Evolutionary conservation across 2,329 filamentous ascomycete species (phyloP).

Genomic region (Fusarium sp.): DNA sequence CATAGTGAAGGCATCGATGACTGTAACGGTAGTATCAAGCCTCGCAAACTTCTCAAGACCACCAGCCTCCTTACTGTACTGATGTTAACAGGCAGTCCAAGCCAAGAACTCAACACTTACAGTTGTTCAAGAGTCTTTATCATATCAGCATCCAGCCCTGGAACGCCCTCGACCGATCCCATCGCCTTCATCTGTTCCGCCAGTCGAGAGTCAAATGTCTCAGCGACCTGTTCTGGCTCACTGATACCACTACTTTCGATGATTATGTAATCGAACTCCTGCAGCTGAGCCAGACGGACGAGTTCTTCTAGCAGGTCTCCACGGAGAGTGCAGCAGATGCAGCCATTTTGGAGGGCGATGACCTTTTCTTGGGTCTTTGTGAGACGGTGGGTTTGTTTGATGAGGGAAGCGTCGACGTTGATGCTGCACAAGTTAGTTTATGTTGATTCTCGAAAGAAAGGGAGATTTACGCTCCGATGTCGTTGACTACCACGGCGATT

Average conservation of each 20-base stretch:
- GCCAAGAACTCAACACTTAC: slow-evolving; percentile 32
- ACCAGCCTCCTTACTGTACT: slow-evolving; percentile 63
- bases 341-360: slow-evolving; percentile 78
- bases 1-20: slow-evolving; percentile 80
- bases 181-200: slow-evolving; percentile 61
- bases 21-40: slow-evolving; percentile 79
- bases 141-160: slow-evolving; percentile 54
- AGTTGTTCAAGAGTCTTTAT: slow-evolving; percentile 55
- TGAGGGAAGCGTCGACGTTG: slow-evolving; percentile 74
- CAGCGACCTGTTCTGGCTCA: slow-evolving; percentile 79
- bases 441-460: rapidly evolving
- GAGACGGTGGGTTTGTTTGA: slow-evolving; percentile 68
- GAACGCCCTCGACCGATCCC: slow-evolving; percentile 49
- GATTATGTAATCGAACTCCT: slow-evolving; percentile 77
- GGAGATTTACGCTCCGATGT: slow-evolving; percentile 69
- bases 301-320: slow-evolving; percentile 79
- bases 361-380: slow-evolving; percentile 73
- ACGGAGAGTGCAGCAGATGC: slow-evolving; percentile 81
- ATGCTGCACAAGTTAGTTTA: slow-evolving; percentile 56
- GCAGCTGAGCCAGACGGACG: slow-evolving; percentile 71
- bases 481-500: slow-evolving; percentile 81
- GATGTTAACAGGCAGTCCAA: not conserved
- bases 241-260: slow-evolving; percentile 81
- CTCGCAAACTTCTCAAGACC: slow-evolving; percentile 75
- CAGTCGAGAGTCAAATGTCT: slow-evolving; percentile 75